Evolutionary conservation across 805 yeast species (phyloP), one percentile per base, ranked within the genome.

Genomic region (Hanseniaspora hatyaiensis): DNA sequence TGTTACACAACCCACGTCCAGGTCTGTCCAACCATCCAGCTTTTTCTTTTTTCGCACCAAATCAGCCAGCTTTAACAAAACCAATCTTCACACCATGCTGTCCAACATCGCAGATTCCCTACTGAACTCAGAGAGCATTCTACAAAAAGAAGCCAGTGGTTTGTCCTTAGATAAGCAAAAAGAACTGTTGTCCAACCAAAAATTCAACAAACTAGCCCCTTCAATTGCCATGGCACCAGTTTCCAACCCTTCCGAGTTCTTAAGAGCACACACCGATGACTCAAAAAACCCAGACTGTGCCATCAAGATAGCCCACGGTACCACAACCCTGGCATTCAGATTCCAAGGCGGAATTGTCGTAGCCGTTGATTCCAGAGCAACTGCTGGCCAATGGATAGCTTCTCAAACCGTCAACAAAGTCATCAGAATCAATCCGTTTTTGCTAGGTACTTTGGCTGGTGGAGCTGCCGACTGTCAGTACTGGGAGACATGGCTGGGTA

Each of bases 381-480:
- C 97, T 8, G 95, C 95, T 2, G 98, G 98, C 39, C 80, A 82
- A 59, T 89, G 96, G 96, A 82, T 92, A 57, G 97, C 96, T 18
- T 87, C 96, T 13, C 96, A 88, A 64, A 87, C 96, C 2, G 98
- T 92, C 53, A 89, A 89, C 67, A 92, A 92, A 66, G 98, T 92
- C 49, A 87, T 92, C 59, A 89, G 89, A 65, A 92, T 92, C 67
- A 92, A 92, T 65, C 96, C 96, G 47, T 82, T 84, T 64, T 68
- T 92, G 54, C 73, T 92, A 57, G 98, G 98, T 54, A 92, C 98
- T 18, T 80, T 92, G 96, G 98, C 98, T 29, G 98, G 98, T 68
- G 97, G 97, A 70, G 98, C 98, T 42, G 97, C 97, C 28, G 98
- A 92, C 68, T 92, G 98, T 72, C 98, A 92, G 65, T 92, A 73